These are phyloP conservation scores for Vigna nakashimae DNA, from an alignment of 306 rosid species.

Conservation along the genomic window DNA sequence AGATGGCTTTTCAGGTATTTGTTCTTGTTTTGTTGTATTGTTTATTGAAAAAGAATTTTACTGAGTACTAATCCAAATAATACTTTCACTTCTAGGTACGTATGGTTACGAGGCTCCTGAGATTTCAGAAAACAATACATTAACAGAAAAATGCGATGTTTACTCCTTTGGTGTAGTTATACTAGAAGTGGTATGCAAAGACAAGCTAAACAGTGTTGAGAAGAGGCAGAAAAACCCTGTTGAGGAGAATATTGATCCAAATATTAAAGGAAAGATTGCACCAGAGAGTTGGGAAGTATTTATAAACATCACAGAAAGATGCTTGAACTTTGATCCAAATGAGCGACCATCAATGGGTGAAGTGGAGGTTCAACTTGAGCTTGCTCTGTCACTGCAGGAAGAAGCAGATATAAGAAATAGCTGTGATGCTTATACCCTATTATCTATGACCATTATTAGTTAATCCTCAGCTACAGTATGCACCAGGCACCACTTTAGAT, in stretches of 20 bases:
- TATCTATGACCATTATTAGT: neutral
- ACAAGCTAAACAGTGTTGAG: neutral
- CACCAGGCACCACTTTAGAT: neutral
- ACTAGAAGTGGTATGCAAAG: neutral
- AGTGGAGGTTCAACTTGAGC: slow-evolving; percentile 48
- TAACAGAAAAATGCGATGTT: slow-evolving; percentile 12
- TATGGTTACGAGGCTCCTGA: neutral
- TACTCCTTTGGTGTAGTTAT: slow-evolving; percentile 32
- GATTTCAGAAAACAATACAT: neutral
- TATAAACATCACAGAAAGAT: slow-evolving; percentile 22
- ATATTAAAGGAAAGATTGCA: slow-evolving; percentile 46
- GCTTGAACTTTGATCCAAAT: slow-evolving; percentile 26
- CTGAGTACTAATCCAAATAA: neutral
- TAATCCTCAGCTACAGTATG: neutral
- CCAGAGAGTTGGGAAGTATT: slow-evolving; percentile 40
- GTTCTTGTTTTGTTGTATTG: neutral
- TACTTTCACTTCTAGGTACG: neutral
- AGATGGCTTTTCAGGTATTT: slow-evolving; percentile 3
- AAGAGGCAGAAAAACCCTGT: neutral
- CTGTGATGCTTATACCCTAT: neutral
- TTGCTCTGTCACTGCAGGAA: slow-evolving; percentile 44
- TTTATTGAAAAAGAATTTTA: neutral
- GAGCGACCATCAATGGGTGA: slow-evolving; percentile 51
- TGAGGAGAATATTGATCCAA: neutral
- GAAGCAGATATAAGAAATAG: slow-evolving; percentile 24